These are phyloP conservation scores for Citrus sp. DNA, from an alignment of 345 rosid genomes.

Conservation along the genomic window DNA sequence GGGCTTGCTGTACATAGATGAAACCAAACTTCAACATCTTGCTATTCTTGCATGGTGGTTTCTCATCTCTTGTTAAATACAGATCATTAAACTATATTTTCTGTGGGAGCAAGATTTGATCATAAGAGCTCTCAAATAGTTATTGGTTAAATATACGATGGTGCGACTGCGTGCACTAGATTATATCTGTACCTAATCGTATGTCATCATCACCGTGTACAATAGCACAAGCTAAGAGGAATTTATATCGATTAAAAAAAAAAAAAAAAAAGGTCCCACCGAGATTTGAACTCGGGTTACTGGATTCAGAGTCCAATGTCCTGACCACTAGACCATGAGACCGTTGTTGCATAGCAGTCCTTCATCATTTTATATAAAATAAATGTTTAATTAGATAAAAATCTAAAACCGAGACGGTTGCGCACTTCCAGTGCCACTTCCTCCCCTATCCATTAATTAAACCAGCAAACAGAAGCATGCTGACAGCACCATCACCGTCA, in stretches of 20 bases:
- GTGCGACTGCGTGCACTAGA: too few species aligned
- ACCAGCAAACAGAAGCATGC: not conserved
- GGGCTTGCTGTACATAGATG: not conserved
- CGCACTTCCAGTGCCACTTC: too few species aligned
- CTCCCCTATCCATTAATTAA: too few species aligned
- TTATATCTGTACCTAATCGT: too few species aligned
- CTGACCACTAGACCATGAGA: slow-evolving; percentile 95
- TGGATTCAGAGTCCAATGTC: slow-evolving; percentile 98
- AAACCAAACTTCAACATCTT: not conserved
- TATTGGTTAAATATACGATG: too few species aligned
- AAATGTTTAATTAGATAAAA: too few species aligned
- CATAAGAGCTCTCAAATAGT: too few species aligned
- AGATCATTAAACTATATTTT: not conserved
- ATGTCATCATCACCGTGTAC: too few species aligned
- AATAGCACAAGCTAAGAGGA: too few species aligned
- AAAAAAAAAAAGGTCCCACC: slow-evolving; percentile 62
- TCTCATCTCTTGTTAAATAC: not conserved
- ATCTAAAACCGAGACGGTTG: too few species aligned
- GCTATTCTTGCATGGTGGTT: not conserved
- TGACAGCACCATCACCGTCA: not conserved
- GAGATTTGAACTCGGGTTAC: slow-evolving; percentile 99
- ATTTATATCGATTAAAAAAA: too few species aligned
- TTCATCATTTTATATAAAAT: fast-evolving
- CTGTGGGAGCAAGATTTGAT: too few species aligned
- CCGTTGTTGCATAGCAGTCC: not conserved